Conservation (phyloP, 1,284 basidiomycete genomes). For the Marasmius fiardii region DNA sequence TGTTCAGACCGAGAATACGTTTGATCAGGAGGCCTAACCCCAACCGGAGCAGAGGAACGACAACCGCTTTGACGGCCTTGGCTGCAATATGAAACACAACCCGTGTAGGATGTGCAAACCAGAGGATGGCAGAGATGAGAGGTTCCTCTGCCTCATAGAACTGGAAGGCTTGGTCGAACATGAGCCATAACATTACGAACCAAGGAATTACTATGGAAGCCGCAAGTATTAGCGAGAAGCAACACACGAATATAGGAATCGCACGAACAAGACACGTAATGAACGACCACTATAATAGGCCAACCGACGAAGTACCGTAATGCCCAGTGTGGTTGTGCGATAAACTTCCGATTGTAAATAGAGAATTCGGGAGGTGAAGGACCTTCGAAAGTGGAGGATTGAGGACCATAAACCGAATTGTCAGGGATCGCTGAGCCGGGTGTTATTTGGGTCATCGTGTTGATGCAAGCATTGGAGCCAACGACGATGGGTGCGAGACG, state of each 20-base stretch:
- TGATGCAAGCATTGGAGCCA: slow-evolving; percentile 34
- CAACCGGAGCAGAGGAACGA: slow-evolving; percentile 36
- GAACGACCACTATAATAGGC: slow-evolving; percentile 33
- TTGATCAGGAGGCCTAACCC: slow-evolving; percentile 37
- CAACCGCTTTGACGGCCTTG: slow-evolving; percentile 31
- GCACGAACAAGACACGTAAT: slow-evolving; percentile 13
- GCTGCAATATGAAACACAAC: slow-evolving; percentile 36
- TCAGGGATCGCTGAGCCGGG: slow-evolving; percentile 37
- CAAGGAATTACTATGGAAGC: slow-evolving; percentile 35
- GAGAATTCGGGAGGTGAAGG: slow-evolving; percentile 34
- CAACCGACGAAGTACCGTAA: slow-evolving; percentile 34
- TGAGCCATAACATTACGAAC: slow-evolving; percentile 34
- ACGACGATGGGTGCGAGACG: slow-evolving; percentile 36
- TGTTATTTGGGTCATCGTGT: slow-evolving; percentile 39
- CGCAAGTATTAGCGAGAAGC: neutral
- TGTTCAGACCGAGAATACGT: slow-evolving; percentile 35
- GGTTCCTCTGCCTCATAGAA: slow-evolving; percentile 24
- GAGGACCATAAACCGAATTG: slow-evolving; percentile 39
- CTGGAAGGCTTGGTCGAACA: slow-evolving; percentile 30
- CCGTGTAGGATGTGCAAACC: slow-evolving; percentile 39
- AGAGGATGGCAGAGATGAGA: slow-evolving; percentile 37
- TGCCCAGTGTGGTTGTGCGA: slow-evolving; percentile 26
- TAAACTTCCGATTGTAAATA: slow-evolving; percentile 33
- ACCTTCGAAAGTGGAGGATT: slow-evolving; percentile 37
- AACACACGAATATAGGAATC: neutral